Evolutionary conservation across 768 basidiomycete species (phyloP), one percentile per base, ranked within the genome.

Genomic region (Termitomyces bulborhizus): DNA sequence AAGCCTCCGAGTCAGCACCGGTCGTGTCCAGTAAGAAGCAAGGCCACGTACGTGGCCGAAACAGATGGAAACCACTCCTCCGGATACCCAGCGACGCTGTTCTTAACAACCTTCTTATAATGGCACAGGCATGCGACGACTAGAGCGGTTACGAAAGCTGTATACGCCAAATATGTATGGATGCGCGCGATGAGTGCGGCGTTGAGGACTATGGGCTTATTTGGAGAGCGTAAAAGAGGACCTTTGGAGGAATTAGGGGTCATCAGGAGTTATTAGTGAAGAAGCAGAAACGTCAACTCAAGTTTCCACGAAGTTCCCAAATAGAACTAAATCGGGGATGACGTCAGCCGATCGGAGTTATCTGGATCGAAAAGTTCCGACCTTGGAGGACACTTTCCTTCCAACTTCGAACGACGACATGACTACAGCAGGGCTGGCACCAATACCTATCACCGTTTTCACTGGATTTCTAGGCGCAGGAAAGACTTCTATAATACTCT

Each of bases 1-100:
- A 43, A 50, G 32, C 43, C 43, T 11, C 1, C 11, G 12, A 34
- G 36, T 56, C 40, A 49, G 39, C 48, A 51, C 45, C 36, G 18
- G 37, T 21, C 26, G 27, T 24, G 27, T 13, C 4, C n/a, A 16
- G 26, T 6, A 47, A 48, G 9, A 6, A 15, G 46, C 26, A 26
- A 21, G 13, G 8, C 32, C 12, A 75, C 85, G 58, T 65, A 88
- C 85, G 89, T 87, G 12, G 88, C 85, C 39, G 89, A 90, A 8
- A 96, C 93, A 4, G 90, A 93, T 6, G 93, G 93, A 60, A 90
- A 90, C 88, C 88, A 94, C 65, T 96, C 93, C 46, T 91, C 72
- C 0, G 93, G 93, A 63, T 87, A 95, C 13, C 79, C 84, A 47
- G 88, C 87, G 11, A 94, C 79, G 13, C 77, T 81, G 65, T 96